A percentile compares a stretch with the other conserved stretches of the same genome.
phyloP scores from a whole-genome alignment of 805 yeast species.

The Sugiyamaella marilandica region DNA sequence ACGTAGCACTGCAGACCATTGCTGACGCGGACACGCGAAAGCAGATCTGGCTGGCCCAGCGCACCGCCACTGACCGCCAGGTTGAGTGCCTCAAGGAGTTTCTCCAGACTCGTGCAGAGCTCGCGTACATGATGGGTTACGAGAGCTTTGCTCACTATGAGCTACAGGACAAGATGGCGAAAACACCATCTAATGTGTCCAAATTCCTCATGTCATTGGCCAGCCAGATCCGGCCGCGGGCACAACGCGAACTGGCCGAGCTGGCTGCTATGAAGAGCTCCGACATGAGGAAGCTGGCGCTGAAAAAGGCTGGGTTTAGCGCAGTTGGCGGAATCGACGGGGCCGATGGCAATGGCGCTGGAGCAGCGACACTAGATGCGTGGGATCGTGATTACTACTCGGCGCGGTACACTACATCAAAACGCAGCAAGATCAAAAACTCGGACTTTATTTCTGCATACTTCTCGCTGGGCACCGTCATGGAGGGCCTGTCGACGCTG shows the following conservation, averaged over 20 bases:
- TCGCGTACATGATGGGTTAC: constrained; percentile 72
- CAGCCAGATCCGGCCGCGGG: constrained; percentile 46
- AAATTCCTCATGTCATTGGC: constrained; percentile 63
- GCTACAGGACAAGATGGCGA: constrained; percentile 86
- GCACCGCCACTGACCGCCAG: constrained; percentile 61
- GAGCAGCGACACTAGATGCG: constrained; percentile 47
- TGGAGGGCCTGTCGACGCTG: constrained; percentile 72
- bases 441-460: constrained; percentile 51
- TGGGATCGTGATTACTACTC: constrained; percentile 85
- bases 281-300: constrained; percentile 26
- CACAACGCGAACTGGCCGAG: constrained; percentile 51
- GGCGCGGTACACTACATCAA: constrained; percentile 28
- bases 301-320: no score
- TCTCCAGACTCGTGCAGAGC: constrained; percentile 57
- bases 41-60: constrained; percentile 69
- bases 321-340: no score
- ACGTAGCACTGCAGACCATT: constrained; percentile 56
- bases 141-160: constrained; percentile 72
- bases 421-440: constrained; percentile 33
- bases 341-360: background rate
- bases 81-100: constrained; percentile 54
- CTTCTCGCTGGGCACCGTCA: constrained; percentile 80
- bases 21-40: constrained; percentile 53
- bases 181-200: constrained; percentile 66
- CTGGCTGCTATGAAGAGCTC: constrained; percentile 30